These are phyloP conservation scores for Striga asiatica DNA, from an alignment of 257 asterid genomes.

Conservation along the genomic window DNA sequence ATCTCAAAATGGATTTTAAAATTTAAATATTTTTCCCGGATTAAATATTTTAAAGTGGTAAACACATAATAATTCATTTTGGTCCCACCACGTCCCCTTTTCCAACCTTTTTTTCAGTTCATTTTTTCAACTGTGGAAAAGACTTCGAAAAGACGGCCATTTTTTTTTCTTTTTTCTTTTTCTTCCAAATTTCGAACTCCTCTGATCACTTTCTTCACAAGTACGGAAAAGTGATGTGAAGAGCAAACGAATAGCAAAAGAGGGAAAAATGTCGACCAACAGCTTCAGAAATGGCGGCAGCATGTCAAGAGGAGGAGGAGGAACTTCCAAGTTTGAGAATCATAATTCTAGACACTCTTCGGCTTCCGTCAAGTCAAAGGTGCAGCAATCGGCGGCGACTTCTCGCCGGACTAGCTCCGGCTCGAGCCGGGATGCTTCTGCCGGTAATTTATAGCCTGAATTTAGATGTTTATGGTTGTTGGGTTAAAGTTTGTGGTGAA, in stretches of 20 bases:
- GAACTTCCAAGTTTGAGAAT: constrained; percentile 33
- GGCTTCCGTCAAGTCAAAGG: constrained; percentile 36
- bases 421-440: constrained; percentile 31
- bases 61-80: neutral
- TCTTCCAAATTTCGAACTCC: constrained; percentile 18
- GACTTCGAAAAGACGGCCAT: too few species aligned
- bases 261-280: constrained; percentile 30
- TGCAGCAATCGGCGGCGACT: constrained; percentile 17
- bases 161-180: neutral
- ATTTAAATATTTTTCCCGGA: too few species aligned
- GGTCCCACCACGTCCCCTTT: too few species aligned
- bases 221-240: constrained; percentile 13
- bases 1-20: too few species aligned
- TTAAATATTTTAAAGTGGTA: too few species aligned
- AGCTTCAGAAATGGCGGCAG: constrained; percentile 42
- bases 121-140: constrained; percentile 11
- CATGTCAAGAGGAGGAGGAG: constrained; percentile 21
- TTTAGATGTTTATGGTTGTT: neutral
- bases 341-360: constrained; percentile 33
- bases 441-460: constrained; percentile 20
- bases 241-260: neutral
- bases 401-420: constrained; percentile 40
- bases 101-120: too few species aligned
- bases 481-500: constrained; percentile 10
- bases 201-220: constrained; percentile 1